phyloP scores from a whole-genome alignment of 148 eudicot genomes.

The Simmondsia chinensis region DNA sequence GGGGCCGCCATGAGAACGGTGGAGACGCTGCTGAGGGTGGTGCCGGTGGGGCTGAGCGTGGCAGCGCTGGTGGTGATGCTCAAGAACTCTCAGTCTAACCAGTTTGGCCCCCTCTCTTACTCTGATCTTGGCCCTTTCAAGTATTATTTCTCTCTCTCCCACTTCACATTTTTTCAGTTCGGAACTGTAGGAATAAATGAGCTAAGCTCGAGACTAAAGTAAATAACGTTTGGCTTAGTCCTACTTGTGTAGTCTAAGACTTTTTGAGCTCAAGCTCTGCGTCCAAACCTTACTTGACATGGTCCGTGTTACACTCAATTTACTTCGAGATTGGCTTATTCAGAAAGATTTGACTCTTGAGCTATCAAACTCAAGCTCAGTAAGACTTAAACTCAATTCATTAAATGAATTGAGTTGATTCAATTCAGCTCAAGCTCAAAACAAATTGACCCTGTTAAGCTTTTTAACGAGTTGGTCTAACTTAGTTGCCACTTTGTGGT shows the following conservation, averaged over 20 bases:
- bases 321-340: too few species aligned
- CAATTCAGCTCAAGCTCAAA: not conserved
- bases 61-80: conserved; percentile 72
- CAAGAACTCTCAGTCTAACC: conserved; percentile 53
- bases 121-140: conserved; percentile 81
- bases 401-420: too few species aligned
- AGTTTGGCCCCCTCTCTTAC: conserved; percentile 67
- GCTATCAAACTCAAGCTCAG: too few species aligned
- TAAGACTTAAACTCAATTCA: too few species aligned
- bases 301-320: too few species aligned
- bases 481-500: not conserved
- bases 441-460: too few species aligned
- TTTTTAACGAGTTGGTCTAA: not conserved
- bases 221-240: not conserved
- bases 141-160: conserved; percentile 15
- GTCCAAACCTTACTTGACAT: too few species aligned
- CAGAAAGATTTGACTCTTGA: too few species aligned
- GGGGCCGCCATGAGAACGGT: conserved; percentile 37
- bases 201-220: not conserved
- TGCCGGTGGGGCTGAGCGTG: conserved; percentile 67
- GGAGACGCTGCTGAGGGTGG: conserved; percentile 62
- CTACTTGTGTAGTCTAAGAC: not conserved
- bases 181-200: not conserved
- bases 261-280: too few species aligned
- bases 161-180: not conserved